Evolutionary conservation across 73 alveolate species (phyloP), one percentile per base, ranked within the genome.

Genomic region (Paraurostyla sp.): DNA sequence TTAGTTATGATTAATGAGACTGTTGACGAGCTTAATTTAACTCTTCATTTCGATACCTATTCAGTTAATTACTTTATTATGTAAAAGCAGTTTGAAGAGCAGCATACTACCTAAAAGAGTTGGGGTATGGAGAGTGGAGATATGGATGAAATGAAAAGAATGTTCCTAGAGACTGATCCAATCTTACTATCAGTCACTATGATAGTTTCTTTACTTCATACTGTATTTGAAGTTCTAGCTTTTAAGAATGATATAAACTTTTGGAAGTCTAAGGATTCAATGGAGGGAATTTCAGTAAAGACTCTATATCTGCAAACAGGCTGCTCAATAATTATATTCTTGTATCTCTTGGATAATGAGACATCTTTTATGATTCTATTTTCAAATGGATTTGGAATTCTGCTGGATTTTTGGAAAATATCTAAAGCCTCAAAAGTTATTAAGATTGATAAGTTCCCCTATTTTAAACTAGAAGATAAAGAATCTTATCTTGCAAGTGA

Each of bases 211-310:
- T 45, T 97, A 22, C 85, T 95, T n/a, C 99, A 97, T 76, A 95
- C 96, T 78, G 83, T 97, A 56, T 95, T 96, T 76, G 99, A 97
- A 92, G 80, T 95, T 78, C 84, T 96, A 73, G 99, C 99, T 20
- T 82, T 93, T 48, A 96, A 95, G 91, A 92, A 93, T 50, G 98
- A 95, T 63, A 88, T 95, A 52, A 69, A 82, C 23, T 95, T 88
- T 62, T 95, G 98, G 98, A 76, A 92, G 46, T 80, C 78, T 52
- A 73, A 91, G 41, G 96, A 93, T 42, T 76, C 89, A 27, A 65
- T 92, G 85, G 87, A 92, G 80, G 98, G 98, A 2, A 81, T 95
- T 25, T 85, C 95, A 20, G 93, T 88, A 29, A 84, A 82, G 49
- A 78, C 95, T 46, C 88, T 95, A 20, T 85, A 90, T 78, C 65